Evolutionary conservation across 2,329 filamentous ascomycete genomes (phyloP), one percentile per base, ranked within the genome.

Genomic region (Cercospora sp.): DNA sequence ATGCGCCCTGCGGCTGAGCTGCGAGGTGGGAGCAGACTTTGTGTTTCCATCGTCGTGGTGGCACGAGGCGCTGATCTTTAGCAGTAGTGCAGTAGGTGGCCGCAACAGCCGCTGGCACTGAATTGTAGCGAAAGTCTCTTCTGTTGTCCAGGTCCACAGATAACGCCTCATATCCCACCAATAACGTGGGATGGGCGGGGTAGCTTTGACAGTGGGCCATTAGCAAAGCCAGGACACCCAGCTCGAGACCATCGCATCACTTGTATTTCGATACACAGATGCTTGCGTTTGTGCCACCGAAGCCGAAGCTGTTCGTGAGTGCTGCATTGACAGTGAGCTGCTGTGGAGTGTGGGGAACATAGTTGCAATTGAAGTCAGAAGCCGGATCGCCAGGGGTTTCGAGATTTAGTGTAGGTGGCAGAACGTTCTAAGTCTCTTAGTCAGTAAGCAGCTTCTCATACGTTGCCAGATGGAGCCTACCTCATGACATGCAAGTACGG

Each of bases 261-360:
- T 59, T 65, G 55, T 72, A 73, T 63, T 82, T 85, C 7, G 85
- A 85, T 75, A 98, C 94, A 63, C 93, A 93, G 42, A 99, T 82
- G 64, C 89, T 93, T 51, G 94, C 94, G 81, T 99, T 99, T 1
- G 94, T 98, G 16, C 95, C 95, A 10, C 95, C 95, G 82, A 99
- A 99, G 0, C 95, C 95, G 81, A 99, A 99, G 78, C 94, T 98
- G 76, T 99, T 99, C 3, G 92, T 95, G 67, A 99, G 75, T 5
- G 91, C 92, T 23, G 94, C 90, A 66, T 88, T 82, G 10, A 98
- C 87, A 2, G 84, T 78, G 72, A 88, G 89, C 63, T 90, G 79
- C 79, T 97, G 94, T 0, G 93, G 85, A 57, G 83, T 77, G 3
- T 88, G 84, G 0, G 93, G 88, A 3, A 97, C 89, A 78, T 97